These are phyloP conservation scores for Podaxis carcinomalis DNA, from an alignment of 768 basidiomycete genomes.

Conservation along the genomic window DNA sequence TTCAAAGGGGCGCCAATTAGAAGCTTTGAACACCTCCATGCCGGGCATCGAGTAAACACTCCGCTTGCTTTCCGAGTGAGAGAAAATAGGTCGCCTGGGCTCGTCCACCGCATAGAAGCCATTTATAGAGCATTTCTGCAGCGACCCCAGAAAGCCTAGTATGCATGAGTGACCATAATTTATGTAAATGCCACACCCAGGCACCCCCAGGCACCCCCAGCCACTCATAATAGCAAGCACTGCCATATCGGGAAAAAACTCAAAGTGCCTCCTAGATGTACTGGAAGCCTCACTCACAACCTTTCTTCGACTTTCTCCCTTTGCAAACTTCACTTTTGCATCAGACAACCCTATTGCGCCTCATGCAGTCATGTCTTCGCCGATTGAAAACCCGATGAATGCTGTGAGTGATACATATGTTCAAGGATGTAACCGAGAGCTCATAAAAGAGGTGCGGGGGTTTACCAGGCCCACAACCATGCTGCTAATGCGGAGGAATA, in stretches of 20 bases:
- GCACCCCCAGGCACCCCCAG: background rate
- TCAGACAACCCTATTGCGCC: background rate
- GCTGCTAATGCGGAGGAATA: constrained; percentile 78
- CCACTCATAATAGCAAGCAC: constrained; percentile 3
- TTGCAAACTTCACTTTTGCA: background rate
- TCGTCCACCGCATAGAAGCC: background rate
- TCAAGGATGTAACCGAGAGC: background rate
- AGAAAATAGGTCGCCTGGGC: background rate
- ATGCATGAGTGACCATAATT: background rate
- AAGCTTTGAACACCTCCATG: background rate
- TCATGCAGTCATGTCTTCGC: constrained; percentile 26
- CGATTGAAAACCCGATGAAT: constrained; percentile 47
- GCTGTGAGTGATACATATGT: constrained; percentile 30
- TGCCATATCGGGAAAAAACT: constrained; percentile 9
- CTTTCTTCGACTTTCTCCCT: background rate
- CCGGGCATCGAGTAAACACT: constrained; percentile 1
- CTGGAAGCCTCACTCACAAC: background rate
- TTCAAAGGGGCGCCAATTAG: background rate
- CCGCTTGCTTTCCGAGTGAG: background rate
- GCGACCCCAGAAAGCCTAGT: background rate
- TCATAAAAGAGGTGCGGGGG: background rate
- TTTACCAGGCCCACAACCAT: constrained; percentile 70
- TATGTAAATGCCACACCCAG: background rate
- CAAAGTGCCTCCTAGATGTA: background rate
- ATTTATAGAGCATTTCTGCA: background rate